Percentiles rank a stretch among this genome's conserved stretches.
These are phyloP conservation scores for Helotiales sp. DNA, from an alignment of 2,329 filamentous ascomycete genomes.

Conservation along the genomic window DNA sequence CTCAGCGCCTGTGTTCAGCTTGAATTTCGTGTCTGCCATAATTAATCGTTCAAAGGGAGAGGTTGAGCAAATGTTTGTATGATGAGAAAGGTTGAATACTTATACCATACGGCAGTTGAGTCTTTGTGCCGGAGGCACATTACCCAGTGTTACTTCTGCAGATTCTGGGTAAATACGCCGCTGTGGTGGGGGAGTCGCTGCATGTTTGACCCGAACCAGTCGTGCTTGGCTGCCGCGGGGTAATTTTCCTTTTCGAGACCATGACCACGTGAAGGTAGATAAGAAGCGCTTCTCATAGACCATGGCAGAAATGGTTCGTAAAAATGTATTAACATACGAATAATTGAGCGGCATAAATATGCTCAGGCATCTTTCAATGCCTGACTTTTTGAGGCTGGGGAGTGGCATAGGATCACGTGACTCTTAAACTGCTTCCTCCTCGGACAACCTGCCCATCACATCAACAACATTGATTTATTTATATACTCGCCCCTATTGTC, in stretches of 20 bases:
- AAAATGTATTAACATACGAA: too few species aligned
- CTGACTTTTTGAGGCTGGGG: too few species aligned
- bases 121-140: conserved; percentile 7
- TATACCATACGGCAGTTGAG: neutral
- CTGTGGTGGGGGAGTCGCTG: neutral
- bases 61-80: neutral
- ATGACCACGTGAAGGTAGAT: too few species aligned
- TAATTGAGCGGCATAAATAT: too few species aligned
- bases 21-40: conserved; percentile 34
- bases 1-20: conserved; percentile 39
- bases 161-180: neutral
- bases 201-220: neutral
- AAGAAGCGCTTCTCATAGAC: too few species aligned
- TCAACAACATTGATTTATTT: too few species aligned
- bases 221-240: neutral
- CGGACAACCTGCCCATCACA: too few species aligned
- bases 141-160: conserved; percentile 5
- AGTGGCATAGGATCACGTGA: too few species aligned
- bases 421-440: too few species aligned
- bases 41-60: neutral
- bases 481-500: too few species aligned
- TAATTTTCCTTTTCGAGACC: neutral
- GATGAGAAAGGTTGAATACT: conserved; percentile 4
- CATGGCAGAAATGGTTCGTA: too few species aligned
- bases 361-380: too few species aligned